Percentiles rank a stretch among this genome's conserved stretches.
Evolutionary conservation across 441 rosid genomes (phyloP).

Genomic region (Geranium incanum): DNA sequence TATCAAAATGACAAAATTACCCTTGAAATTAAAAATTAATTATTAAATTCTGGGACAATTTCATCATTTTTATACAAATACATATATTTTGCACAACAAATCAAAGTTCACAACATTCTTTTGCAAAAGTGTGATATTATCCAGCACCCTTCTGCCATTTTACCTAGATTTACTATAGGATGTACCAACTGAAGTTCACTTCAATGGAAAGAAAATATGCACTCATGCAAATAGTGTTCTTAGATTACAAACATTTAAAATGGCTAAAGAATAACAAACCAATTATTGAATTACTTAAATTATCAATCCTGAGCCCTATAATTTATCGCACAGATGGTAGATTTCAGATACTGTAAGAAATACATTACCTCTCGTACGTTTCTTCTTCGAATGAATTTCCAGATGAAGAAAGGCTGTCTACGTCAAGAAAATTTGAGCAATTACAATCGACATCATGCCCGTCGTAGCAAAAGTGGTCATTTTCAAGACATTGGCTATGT

Average conservation of each 20-base stretch:
- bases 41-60: no score
- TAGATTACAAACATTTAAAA: no score
- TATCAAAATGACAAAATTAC: no score
- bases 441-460: conserved; percentile 54
- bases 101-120: no score
- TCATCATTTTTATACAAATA: no score
- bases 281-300: background rate
- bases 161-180: no score
- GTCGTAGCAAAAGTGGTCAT: conserved; percentile 47
- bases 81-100: background rate
- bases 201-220: background rate
- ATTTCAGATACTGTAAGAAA: background rate
- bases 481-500: conserved; percentile 38
- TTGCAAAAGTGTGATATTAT: no score
- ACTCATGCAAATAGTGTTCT: background rate
- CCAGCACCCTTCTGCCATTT: no score
- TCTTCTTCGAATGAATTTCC: conserved; percentile 93
- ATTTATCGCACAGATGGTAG: background rate
- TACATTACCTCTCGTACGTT: conserved; percentile 53
- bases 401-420: conserved; percentile 89
- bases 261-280: background rate
- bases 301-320: background rate
- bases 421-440: conserved; percentile 65
- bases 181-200: background rate
- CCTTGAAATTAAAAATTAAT: no score